Base-by-base conservation (phyloP, 495 filamentous ascomycete species). In the Penicillium nucicola region DNA sequence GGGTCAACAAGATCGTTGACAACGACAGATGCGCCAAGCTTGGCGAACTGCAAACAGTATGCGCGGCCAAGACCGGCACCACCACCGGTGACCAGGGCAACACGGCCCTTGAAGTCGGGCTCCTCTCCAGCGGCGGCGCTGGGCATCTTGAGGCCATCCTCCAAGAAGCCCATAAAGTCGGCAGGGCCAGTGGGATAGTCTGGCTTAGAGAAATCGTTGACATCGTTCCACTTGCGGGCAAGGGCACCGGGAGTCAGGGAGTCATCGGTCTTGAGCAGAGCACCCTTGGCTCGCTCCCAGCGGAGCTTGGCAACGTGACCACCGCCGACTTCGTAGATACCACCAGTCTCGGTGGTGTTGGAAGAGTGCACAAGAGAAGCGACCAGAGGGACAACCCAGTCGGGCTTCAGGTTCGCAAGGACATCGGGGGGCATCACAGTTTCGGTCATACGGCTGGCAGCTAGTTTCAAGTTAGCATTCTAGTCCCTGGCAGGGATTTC, bases 361-460 rank as follows among this genome's bases (percentile, higher is more conserved):
- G 84, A 90, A 55, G 89, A 84, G 80, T 97, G 93, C 10, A 86
- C 86, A 36, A 98, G 79, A 44, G 88, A 82, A 38, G 93, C 95
- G 17, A 98, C 93, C 31, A 97, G 79, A 14, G 93, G 93, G 39
- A 97, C 90, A 50, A 98, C 84, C 91, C 91, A 97, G 46, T 96
- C 91, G 37, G 93, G 93, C 80, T 90, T 92, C 49, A 98, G 80
- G 64, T 84, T 85, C 48, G 89, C 84, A 42, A 98, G 78, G 17
- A 97, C 78, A 58, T 98, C 95, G 2, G 89, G 91, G 39, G 93
- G 95, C 95, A 98, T 97, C 45, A 98, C 79, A 35, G 93, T 98
- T 66, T 93, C 84, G 32, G 93, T 98, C 95, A 98, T 96, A 66
- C 93, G 86, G 74, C 84, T 90, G 42, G 93, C 93, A 57, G 93